phyloP scores from a whole-genome alignment of 1,139 yeast genomes.

The Kurtzmaniella natalensis region DNA sequence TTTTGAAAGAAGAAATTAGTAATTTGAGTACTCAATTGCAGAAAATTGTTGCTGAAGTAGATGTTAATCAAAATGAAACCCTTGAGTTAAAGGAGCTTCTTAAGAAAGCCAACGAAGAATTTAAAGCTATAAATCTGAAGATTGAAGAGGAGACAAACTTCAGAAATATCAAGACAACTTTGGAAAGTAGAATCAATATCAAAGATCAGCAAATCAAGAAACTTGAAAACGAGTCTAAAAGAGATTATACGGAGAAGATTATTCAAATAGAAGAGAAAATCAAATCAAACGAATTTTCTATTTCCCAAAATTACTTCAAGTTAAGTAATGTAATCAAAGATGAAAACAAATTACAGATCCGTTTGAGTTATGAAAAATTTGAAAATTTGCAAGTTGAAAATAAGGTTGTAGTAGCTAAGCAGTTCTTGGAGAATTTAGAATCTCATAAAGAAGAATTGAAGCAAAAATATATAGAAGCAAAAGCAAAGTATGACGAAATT shows the following conservation, averaged over 20 bases:
- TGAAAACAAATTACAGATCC: slow-evolving; percentile 19
- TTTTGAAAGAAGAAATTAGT: slow-evolving; percentile 17
- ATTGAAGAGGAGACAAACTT: slow-evolving; percentile 10
- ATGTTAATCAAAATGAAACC: slow-evolving; percentile 12
- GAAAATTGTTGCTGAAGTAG: slow-evolving; percentile 9
- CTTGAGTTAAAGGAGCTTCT: slow-evolving; percentile 1
- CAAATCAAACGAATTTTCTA: slow-evolving; percentile 19
- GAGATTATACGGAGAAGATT: slow-evolving; percentile 28
- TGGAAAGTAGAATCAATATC: slow-evolving; percentile 20
- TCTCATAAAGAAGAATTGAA: slow-evolving; percentile 23
- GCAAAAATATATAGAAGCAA: slow-evolving; percentile 35
- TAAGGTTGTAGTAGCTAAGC: slow-evolving; percentile 25
- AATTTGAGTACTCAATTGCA: slow-evolving; percentile 5
- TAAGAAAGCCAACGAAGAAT: slow-evolving; percentile 13
- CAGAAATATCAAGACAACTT: slow-evolving; percentile 16
- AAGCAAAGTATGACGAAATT: slow-evolving; percentile 35
- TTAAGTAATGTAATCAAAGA: slow-evolving; percentile 15
- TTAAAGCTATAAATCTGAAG: slow-evolving; percentile 13
- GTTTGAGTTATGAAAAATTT: slow-evolving; percentile 18
- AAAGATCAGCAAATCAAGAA: slow-evolving; percentile 21
- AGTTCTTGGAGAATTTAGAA: slow-evolving; percentile 32
- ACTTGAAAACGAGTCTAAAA: slow-evolving; percentile 22
- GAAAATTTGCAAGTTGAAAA: slow-evolving; percentile 30
- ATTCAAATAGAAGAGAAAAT: slow-evolving; percentile 19
- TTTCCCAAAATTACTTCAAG: slow-evolving; percentile 15